Conservation (phyloP, 441 rosid genomes). For the Arabidopsis lyrata region DNA sequence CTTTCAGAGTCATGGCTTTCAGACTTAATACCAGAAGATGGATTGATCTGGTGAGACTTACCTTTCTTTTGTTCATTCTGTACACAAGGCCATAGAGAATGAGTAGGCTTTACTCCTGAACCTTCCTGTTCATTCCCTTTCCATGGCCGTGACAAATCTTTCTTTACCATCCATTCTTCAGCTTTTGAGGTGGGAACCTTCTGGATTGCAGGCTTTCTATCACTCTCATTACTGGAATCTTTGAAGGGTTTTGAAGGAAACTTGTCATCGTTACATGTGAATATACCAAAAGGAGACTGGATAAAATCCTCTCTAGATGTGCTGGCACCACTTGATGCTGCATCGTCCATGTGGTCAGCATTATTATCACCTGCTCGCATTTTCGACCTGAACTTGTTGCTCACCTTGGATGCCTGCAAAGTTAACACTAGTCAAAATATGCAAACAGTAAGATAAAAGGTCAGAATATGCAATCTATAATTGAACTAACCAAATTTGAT, state of each 20-base stretch:
- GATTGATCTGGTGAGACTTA: constrained; percentile 51
- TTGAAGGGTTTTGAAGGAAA: constrained; percentile 47
- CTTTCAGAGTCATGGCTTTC: constrained; percentile 61
- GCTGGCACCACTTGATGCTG: constrained; percentile 71
- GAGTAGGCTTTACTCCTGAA: constrained; percentile 49
- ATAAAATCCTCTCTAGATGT: constrained; percentile 68
- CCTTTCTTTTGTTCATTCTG: constrained; percentile 68
- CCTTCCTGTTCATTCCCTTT: constrained; percentile 73
- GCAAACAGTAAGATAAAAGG: constrained; percentile 11
- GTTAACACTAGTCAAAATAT: constrained; percentile 41
- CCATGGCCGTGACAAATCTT: constrained; percentile 83
- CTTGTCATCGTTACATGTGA: constrained; percentile 56
- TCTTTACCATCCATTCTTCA: constrained; percentile 76
- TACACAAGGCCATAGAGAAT: constrained; percentile 60
- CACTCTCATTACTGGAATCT: constrained; percentile 50
- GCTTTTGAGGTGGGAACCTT: constrained; percentile 71
- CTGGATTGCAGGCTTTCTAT: constrained; percentile 64
- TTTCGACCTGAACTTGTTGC: constrained; percentile 73
- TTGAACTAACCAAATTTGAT: constrained; percentile 74
- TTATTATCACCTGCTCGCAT: constrained; percentile 58
- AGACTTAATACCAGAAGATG: constrained; percentile 49
- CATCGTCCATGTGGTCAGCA: constrained; percentile 69
- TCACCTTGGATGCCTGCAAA: constrained; percentile 73
- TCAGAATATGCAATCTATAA: constrained; percentile 11
- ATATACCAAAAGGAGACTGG: constrained; percentile 59